Conservation (phyloP, 1,284 basidiomycete species). For the Taiwanofungus camphoratus region DNA sequence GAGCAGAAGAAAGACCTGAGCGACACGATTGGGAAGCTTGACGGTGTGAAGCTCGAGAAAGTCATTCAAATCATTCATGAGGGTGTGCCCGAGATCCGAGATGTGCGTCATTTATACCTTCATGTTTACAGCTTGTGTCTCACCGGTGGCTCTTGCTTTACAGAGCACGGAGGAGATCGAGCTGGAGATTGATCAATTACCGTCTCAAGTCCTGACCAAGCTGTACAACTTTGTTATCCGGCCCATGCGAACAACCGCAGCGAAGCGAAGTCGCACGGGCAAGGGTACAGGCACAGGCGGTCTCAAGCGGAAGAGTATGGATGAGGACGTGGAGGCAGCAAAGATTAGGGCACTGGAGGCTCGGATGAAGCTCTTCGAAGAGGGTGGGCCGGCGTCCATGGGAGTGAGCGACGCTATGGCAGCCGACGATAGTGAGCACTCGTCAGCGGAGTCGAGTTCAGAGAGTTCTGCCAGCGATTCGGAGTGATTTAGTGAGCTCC, state of each 20-base stretch:
- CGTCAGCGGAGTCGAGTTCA: constrained; percentile 66
- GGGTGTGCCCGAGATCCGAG: constrained; percentile 81
- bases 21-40: constrained; percentile 81
- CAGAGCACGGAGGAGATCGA: constrained; percentile 95
- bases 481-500: constrained; percentile 42
- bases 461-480: constrained; percentile 78
- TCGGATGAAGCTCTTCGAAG: constrained; percentile 71
- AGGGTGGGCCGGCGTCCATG: constrained; percentile 36
- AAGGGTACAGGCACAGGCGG: constrained; percentile 83
- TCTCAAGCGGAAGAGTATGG: constrained; percentile 86
- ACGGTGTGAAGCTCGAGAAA: constrained; percentile 72
- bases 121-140: background rate
- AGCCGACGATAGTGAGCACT: constrained; percentile 62
- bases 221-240: constrained; percentile 92
- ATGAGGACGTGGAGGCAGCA: constrained; percentile 83
- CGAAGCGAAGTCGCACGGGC: constrained; percentile 61
- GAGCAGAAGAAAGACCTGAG: constrained; percentile 96
- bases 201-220: constrained; percentile 78
- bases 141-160: constrained; percentile 12
- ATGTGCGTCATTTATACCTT: constrained; percentile 51
- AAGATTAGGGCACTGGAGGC: constrained; percentile 86
- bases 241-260: constrained; percentile 51
- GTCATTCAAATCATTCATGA: constrained; percentile 92
- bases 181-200: constrained; percentile 89
- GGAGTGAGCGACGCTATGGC: constrained; percentile 26